phyloP scores from a whole-genome alignment of 192 early-diverging fungal species.

The Entophlyctis helioformis region DNA sequence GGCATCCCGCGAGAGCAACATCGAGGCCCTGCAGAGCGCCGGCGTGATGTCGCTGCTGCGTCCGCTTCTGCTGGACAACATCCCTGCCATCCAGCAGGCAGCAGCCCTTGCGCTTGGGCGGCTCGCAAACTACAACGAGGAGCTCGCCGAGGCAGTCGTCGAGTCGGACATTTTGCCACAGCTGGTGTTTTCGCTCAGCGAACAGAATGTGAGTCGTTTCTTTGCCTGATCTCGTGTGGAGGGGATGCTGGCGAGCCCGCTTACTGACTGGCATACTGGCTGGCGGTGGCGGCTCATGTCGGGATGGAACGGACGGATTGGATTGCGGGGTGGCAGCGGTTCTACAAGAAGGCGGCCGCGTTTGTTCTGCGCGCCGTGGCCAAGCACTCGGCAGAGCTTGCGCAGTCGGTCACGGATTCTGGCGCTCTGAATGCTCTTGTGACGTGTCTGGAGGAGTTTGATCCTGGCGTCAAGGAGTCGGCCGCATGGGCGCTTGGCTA shows the following conservation, averaged over 20 bases:
- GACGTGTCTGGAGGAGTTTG: constrained; percentile 47
- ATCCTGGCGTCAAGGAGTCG: constrained; percentile 45
- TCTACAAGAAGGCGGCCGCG: constrained; percentile 46
- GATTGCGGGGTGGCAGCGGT: no score
- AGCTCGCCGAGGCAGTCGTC: constrained; percentile 41
- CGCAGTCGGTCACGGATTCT: constrained; percentile 37
- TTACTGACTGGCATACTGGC: not conserved
- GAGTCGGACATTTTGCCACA: constrained; percentile 43
- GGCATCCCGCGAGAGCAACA: constrained; percentile 41
- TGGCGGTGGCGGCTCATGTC: not conserved
- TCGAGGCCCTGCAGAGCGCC: constrained; percentile 36
- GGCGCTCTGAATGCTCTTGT: constrained; percentile 39
- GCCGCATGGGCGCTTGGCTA: constrained; percentile 51
- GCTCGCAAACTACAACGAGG: constrained; percentile 42
- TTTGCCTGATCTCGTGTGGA: constrained; percentile 1
- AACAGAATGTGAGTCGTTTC: constrained; percentile 32
- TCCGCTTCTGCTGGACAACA: constrained; percentile 37
- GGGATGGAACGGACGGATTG: no score
- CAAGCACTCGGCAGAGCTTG: constrained; percentile 42
- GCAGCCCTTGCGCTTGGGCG: constrained; percentile 43
- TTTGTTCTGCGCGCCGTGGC: constrained; percentile 46
- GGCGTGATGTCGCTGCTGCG: constrained; percentile 39
- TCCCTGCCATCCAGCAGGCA: constrained; percentile 50
- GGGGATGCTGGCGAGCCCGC: not conserved
- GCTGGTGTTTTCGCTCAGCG: constrained; percentile 33